These are phyloP conservation scores for Aspergillus quadricinctus DNA, from an alignment of 2,329 filamentous ascomycete genomes.

Conservation along the genomic window DNA sequence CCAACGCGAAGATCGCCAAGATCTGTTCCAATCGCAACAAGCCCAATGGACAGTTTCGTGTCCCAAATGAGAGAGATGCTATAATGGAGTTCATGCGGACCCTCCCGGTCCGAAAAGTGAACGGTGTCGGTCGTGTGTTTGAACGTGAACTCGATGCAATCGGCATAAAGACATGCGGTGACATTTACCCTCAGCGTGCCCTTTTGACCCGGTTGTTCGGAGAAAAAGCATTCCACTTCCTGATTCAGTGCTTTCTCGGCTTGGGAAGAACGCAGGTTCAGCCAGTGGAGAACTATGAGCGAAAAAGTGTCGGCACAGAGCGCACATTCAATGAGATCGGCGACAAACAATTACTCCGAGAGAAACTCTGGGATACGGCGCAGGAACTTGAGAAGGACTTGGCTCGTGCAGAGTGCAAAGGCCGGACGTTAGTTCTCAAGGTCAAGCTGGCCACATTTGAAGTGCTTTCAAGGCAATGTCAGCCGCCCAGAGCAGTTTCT, in stretches of 20 bases:
- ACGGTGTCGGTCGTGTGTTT: constrained; percentile 89
- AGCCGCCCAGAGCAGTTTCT: constrained; percentile 66
- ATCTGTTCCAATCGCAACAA: constrained; percentile 96
- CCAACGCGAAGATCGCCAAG: constrained; percentile 90
- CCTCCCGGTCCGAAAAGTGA: constrained; percentile 83
- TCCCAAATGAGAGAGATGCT: constrained; percentile 65
- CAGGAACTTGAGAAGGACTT: constrained; percentile 86
- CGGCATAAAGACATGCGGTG: constrained; percentile 81
- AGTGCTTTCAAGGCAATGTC: constrained; percentile 74
- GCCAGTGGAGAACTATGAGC: constrained; percentile 81
- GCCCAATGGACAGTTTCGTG: constrained; percentile 82
- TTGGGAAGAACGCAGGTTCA: constrained; percentile 80
- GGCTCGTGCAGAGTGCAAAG: constrained; percentile 73
- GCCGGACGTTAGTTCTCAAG: constrained; percentile 86
- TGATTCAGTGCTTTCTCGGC: constrained; percentile 79
- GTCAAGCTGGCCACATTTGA: constrained; percentile 94
- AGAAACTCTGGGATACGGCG: constrained; percentile 75
- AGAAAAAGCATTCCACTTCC: constrained; percentile 83
- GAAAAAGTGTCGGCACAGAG: constrained; percentile 92
- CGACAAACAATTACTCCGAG: constrained; percentile 62
- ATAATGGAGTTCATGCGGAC: constrained; percentile 84
- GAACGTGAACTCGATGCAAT: constrained; percentile 86
- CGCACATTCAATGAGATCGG: constrained; percentile 82
- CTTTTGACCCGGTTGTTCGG: constrained; percentile 77
- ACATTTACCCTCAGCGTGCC: constrained; percentile 73